Base-by-base conservation (phyloP, 2,329 filamentous ascomycete genomes). In the Pseudogymnoascus sp. region DNA sequence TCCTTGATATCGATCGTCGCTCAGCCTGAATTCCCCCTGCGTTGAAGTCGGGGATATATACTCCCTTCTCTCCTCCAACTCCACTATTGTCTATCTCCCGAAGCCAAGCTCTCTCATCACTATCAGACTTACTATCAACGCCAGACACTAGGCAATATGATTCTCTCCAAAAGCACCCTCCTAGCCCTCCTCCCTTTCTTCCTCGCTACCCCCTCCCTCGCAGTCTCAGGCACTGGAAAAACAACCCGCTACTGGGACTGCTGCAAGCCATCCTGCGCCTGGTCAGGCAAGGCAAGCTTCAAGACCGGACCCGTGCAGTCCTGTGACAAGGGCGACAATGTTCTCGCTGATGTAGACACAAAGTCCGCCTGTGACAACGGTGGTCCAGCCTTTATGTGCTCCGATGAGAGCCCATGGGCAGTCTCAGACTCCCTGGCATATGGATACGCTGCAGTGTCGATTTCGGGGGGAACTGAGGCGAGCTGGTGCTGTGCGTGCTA, bases 401-500 rank as follows among this genome's bases (percentile, higher is more conserved):
- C 79, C 37, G 78, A 81, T 72, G 82, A 88, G 71, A 78, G 77
- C 57, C 85, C 86, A 0, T 87, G 81, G 80, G 81, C 81, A 4
- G 76, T 87, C 63, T 82, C 78, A 67, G 79, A 83, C 59, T 75
- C 75, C 8, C 67, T 85, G 11, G 78, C 83, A 16, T 88, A 87
- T 67, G 85, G 85, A 12, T 88, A 84, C 67, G 83, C 85, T 1
- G 85, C 85, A 11, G 83, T 82, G 7, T 77, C 75, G 58, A 77
- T 88, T 64, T 69, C 70, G 2, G 82, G 82, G 20, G 77, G 78
- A 39, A 79, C 75, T 2, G 85, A 88, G 70, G 73, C 75, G 1
- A 77, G 73, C n/a, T 86, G 83, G 81, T 89, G 86, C 74, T 89
- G 86, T 69, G 80, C 79, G 58, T 87, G 84, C 72, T 87, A 86